These are phyloP conservation scores for Pharus latifolius DNA, from an alignment of 176 grass and related monocot genomes.

Conservation along the genomic window DNA sequence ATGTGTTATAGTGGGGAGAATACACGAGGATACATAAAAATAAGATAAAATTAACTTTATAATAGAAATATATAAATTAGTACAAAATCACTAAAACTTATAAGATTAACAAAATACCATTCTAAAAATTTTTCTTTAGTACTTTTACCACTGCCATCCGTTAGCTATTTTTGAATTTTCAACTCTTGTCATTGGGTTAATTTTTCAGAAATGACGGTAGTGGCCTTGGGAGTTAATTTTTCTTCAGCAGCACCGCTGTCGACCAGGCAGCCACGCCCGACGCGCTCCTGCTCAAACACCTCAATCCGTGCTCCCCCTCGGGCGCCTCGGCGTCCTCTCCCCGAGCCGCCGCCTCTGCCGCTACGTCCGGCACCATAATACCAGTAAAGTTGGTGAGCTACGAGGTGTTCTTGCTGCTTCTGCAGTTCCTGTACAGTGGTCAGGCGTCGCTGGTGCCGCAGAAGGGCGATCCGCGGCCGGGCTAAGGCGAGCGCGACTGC, in stretches of 20 bases:
- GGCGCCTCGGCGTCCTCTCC: constrained; percentile 46
- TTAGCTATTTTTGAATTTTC: too few species aligned
- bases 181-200: too few species aligned
- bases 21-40: too few species aligned
- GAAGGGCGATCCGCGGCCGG: constrained; percentile 79
- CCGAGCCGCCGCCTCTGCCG: not conserved
- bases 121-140: too few species aligned
- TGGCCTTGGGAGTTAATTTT: too few species aligned
- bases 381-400: constrained; percentile 87
- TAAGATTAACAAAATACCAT: too few species aligned
- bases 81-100: too few species aligned
- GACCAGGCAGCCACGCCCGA: constrained; percentile 15
- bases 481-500: constrained; percentile 77
- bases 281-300: constrained; percentile 32
- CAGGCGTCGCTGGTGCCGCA: constrained; percentile 96
- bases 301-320: constrained; percentile 59
- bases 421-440: constrained; percentile 98
- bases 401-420: constrained; percentile 92
- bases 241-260: constrained; percentile 66
- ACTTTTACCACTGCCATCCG: too few species aligned
- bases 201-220: too few species aligned
- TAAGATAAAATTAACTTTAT: too few species aligned
- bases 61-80: too few species aligned
- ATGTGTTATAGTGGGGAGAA: too few species aligned
- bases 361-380: constrained; percentile 31